Percentiles rank a stretch among this genome's conserved stretches.
phyloP scores from a whole-genome alignment of 768 basidiomycete species.

The Lentinula lateritia region DNA sequence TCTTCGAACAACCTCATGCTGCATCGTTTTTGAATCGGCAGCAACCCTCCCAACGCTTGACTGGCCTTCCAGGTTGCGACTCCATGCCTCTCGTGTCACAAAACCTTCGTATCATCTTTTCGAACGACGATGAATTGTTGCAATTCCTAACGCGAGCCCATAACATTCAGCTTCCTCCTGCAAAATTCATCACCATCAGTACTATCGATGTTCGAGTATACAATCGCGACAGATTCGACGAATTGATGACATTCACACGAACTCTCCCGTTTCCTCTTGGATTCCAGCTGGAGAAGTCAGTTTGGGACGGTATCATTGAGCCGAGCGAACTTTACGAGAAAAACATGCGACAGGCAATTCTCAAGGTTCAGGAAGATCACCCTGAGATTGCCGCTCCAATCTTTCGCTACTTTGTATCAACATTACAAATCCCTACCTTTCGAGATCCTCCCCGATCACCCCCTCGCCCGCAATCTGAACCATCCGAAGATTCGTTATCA shows the following conservation, averaged over 20 bases:
- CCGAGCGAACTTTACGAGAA: constrained; percentile 1
- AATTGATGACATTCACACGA: neutral
- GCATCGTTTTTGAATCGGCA: too few relatives aligned
- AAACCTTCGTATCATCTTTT: neutral
- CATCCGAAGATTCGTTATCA: neutral
- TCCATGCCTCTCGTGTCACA: neutral
- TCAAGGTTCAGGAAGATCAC: neutral
- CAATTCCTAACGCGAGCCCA: neutral
- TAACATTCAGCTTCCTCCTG: neutral
- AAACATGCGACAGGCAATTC: neutral
- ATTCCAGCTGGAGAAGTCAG: constrained; percentile 3
- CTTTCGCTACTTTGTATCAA: constrained; percentile 1
- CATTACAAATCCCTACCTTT: neutral
- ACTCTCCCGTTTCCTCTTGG: neutral
- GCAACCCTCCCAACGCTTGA: neutral
- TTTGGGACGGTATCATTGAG: neutral
- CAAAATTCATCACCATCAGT: neutral
- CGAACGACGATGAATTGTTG: neutral
- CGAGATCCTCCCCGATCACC: neutral
- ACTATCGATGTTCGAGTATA: neutral
- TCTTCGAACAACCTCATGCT: neutral
- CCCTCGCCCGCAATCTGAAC: neutral
- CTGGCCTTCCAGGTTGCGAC: neutral
- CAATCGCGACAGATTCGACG: neutral
- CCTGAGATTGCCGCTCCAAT: neutral